Evolutionary conservation across 805 yeast species (phyloP).

Genomic region (Yamadazyma sp.): DNA sequence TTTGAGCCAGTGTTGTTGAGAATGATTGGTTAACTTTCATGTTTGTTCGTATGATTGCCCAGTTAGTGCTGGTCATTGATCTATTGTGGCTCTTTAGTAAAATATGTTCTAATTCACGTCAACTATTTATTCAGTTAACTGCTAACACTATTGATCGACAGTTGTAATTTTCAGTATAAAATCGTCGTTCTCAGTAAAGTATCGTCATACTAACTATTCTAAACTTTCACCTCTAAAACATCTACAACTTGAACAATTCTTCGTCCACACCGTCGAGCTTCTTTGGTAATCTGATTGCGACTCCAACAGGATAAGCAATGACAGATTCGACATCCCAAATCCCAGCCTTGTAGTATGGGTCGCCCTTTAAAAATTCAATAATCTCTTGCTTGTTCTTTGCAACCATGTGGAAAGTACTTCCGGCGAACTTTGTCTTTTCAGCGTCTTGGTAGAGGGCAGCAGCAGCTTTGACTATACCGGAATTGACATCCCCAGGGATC

Average conservation of each 20-base stretch:
- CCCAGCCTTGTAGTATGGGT: constrained; percentile 61
- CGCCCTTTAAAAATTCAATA: constrained; percentile 59
- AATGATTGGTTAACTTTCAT: no score
- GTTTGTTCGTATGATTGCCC: no score
- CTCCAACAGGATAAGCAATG: constrained; percentile 52
- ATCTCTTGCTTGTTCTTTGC: constrained; percentile 70
- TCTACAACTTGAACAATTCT: constrained; percentile 17
- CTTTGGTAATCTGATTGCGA: constrained; percentile 38
- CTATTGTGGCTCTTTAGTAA: no score
- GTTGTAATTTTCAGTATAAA: no score
- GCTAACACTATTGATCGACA: no score
- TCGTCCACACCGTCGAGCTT: constrained; percentile 30
- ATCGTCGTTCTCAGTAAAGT: no score
- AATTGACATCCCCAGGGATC: constrained; percentile 32
- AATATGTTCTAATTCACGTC: no score
- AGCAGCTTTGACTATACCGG: constrained; percentile 41
- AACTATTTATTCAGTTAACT: no score
- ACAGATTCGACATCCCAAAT: constrained; percentile 74
- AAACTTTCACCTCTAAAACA: no score
- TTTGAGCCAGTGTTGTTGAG: no score
- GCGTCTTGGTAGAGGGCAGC: constrained; percentile 45
- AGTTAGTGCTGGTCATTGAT: no score
- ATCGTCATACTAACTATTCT: no score
- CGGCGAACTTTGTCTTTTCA: constrained; percentile 56
- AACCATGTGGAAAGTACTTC: constrained; percentile 60